Percentiles rank a stretch among this genome's conserved stretches.
Evolutionary conservation across 495 filamentous ascomycete genomes (phyloP).

Genomic region (Hypoxylon perforatum): DNA sequence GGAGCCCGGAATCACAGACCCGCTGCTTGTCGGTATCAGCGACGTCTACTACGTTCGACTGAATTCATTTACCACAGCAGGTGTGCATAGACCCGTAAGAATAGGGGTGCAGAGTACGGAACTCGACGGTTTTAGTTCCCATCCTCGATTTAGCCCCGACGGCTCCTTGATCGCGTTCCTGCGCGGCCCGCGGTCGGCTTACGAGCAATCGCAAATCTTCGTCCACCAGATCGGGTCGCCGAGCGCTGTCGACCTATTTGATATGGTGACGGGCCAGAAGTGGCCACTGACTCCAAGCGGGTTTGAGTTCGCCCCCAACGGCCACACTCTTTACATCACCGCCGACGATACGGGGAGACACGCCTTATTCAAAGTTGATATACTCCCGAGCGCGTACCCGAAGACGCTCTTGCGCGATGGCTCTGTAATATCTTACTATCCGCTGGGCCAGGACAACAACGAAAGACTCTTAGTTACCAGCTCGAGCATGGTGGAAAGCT

Average conservation of each 20-base stretch:
- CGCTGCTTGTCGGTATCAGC: background rate
- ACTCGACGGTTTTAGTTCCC: conserved; percentile 6
- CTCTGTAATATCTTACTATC: conserved; percentile 23
- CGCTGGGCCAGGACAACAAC: conserved; percentile 19
- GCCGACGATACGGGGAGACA: conserved; percentile 40
- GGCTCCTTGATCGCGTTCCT: conserved; percentile 40
- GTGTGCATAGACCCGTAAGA: conserved; percentile 15
- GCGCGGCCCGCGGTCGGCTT: background rate
- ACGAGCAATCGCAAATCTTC: conserved; percentile 21
- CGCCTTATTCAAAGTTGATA: conserved; percentile 36
- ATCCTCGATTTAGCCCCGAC: conserved; percentile 44
- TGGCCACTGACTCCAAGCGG: conserved; percentile 27
- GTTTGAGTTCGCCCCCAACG: conserved; percentile 37
- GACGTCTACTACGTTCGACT: conserved; percentile 42
- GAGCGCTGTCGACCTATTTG: conserved; percentile 37
- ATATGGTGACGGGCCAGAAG: conserved; percentile 22
- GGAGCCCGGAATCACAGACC: background rate
- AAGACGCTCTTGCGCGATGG: conserved; percentile 27
- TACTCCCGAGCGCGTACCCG: conserved; percentile 32
- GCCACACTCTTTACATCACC: conserved; percentile 33
- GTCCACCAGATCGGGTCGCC: conserved; percentile 25
- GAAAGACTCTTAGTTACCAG: conserved; percentile 33
- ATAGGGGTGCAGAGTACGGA: conserved; percentile 19
- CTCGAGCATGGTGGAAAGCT: conserved; percentile 43
- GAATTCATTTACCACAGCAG: conserved; percentile 31